phyloP scores from a whole-genome alignment of 805 yeast genomes.

The Suhomyces sp. region DNA sequence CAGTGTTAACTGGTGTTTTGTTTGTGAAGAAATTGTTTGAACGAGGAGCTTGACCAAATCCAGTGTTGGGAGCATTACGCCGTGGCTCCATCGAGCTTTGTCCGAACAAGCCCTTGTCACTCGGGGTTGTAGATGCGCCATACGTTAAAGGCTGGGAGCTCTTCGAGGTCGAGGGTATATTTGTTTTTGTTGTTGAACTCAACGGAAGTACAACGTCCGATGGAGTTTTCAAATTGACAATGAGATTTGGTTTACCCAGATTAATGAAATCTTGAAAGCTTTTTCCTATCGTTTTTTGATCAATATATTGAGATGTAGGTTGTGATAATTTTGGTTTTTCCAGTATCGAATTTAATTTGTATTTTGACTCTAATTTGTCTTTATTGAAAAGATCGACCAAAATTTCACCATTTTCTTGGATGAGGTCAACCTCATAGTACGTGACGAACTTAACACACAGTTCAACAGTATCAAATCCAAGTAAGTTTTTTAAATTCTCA shows the following conservation, averaged over 20 bases:
- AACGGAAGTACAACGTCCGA: background rate
- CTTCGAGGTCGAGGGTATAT: background rate
- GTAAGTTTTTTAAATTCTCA: constrained; percentile 41
- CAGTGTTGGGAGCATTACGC: background rate
- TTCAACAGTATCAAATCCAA: constrained; percentile 66
- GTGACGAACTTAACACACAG: constrained; percentile 56
- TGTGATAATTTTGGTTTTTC: constrained; percentile 40
- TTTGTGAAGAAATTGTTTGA: background rate
- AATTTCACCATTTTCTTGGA: constrained; percentile 27
- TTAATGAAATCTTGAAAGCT: constrained; percentile 29
- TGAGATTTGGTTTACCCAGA: constrained; percentile 19
- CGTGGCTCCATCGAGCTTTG: background rate
- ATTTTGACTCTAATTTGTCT: constrained; percentile 38
- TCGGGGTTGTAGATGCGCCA: background rate
- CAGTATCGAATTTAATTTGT: constrained; percentile 35
- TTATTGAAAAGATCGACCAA: constrained; percentile 41
- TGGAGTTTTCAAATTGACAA: background rate
- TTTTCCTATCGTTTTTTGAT: constrained; percentile 22
- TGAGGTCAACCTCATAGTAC: constrained; percentile 56
- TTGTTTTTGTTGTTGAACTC: background rate
- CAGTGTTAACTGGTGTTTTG: background rate
- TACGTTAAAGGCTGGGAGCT: background rate
- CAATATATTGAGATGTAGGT: constrained; percentile 31
- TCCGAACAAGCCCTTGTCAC: background rate
- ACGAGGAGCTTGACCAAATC: background rate